Evolutionary conservation across 306 rosid genomes (phyloP).

Genomic region (Herpetospermum pedunculosum): DNA sequence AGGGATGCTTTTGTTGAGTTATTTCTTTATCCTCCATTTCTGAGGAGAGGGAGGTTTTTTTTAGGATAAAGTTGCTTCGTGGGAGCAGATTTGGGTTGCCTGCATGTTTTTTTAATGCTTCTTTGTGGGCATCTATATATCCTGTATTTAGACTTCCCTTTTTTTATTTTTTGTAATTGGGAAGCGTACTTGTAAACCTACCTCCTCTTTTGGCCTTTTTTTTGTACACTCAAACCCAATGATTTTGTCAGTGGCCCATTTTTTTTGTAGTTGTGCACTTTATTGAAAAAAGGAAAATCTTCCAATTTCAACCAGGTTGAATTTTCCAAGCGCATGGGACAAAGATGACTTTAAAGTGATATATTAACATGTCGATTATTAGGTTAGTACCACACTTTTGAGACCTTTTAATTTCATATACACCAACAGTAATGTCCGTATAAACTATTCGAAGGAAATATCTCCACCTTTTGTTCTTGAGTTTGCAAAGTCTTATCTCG

Average conservation of each 20-base stretch:
- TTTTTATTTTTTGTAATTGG: background rate
- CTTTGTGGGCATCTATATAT: background rate
- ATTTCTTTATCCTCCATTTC: background rate
- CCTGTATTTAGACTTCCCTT: background rate
- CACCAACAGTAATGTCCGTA: background rate
- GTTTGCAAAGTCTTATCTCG: background rate
- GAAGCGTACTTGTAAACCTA: background rate
- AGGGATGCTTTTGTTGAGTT: background rate
- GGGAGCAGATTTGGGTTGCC: background rate
- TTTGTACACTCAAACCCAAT: background rate
- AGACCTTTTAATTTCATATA: background rate
- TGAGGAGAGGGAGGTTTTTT: background rate
- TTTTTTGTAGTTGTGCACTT: background rate
- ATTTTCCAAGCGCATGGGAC: slow-evolving; percentile 3
- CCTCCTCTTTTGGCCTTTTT: background rate
- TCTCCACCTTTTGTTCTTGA: background rate
- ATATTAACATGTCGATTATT: background rate
- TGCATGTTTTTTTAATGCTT: background rate
- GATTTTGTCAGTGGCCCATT: background rate
- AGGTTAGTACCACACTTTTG: background rate
- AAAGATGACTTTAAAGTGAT: slow-evolving; percentile 1
- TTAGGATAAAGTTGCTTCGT: background rate
- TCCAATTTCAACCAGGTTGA: background rate
- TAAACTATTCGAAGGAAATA: background rate
- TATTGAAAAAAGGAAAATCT: background rate